These are phyloP conservation scores for Taiozyma sp. DNA, from an alignment of 1,139 yeast genomes.

Conservation along the genomic window DNA sequence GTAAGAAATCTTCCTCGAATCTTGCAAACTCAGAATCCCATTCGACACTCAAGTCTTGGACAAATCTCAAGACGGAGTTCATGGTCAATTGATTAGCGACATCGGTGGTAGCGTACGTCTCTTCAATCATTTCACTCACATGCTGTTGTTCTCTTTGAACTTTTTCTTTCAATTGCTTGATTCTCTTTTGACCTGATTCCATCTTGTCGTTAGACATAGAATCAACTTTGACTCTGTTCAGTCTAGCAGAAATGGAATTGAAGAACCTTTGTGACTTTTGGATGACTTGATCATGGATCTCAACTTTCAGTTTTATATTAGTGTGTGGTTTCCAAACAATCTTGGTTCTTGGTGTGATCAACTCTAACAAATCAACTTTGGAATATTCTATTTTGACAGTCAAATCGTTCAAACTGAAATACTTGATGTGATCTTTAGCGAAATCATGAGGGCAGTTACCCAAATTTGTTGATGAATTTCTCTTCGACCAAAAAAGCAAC, in stretches of 20 bases:
- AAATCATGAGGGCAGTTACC: slow-evolving; percentile 76
- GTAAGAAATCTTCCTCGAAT: slow-evolving; percentile 77
- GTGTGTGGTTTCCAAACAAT: slow-evolving; percentile 70
- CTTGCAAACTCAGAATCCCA: slow-evolving; percentile 88
- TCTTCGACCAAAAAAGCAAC: slow-evolving; percentile 71
- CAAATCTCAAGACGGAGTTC: slow-evolving; percentile 61
- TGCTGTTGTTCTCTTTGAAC: slow-evolving; percentile 47
- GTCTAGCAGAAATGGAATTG: slow-evolving; percentile 65
- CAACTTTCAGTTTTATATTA: slow-evolving; percentile 66
- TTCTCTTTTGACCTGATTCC: slow-evolving; percentile 59
- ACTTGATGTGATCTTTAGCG: slow-evolving; percentile 75
- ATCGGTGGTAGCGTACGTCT: slow-evolving; percentile 49
- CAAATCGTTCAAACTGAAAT: slow-evolving; percentile 77
- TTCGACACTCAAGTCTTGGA: slow-evolving; percentile 77
- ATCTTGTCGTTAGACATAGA: slow-evolving; percentile 63
- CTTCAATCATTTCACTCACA: slow-evolving; percentile 43
- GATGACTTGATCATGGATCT: slow-evolving; percentile 51
- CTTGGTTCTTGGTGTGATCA: slow-evolving; percentile 72
- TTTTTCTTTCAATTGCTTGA: slow-evolving; percentile 53
- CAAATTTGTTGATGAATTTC: slow-evolving; percentile 36
- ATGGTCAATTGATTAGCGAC: slow-evolving; percentile 68
- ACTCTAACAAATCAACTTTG: slow-evolving; percentile 68
- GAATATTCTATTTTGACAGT: slow-evolving; percentile 80
- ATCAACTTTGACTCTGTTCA: slow-evolving; percentile 79
- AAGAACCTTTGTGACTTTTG: slow-evolving; percentile 59